Percentiles rank a stretch among this genome's conserved stretches.
phyloP scores from a whole-genome alignment of 768 basidiomycete species.

The Termitomyces sp. region DNA sequence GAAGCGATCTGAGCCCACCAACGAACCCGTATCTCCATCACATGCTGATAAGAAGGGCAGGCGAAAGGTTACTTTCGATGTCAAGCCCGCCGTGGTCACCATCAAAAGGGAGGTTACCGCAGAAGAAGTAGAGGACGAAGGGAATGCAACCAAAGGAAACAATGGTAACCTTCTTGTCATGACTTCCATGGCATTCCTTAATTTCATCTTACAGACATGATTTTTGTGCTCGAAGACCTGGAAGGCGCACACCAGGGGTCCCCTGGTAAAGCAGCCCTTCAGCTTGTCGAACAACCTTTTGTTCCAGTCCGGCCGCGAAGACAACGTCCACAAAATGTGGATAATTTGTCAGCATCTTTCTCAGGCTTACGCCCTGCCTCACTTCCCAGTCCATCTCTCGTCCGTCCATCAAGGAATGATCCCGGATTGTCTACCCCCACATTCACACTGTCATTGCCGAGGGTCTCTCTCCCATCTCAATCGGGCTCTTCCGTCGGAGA shows the following conservation, averaged over 20 bases:
- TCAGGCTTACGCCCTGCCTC: constrained; percentile 60
- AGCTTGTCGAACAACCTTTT: constrained; percentile 35
- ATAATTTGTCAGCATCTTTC: constrained; percentile 50
- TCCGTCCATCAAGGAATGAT: constrained; percentile 38
- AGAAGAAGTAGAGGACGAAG: constrained; percentile 25
- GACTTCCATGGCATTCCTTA: background rate
- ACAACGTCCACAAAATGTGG: constrained; percentile 24
- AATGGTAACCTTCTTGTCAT: constrained; percentile 36
- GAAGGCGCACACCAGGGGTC: constrained; percentile 41
- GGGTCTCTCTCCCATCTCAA: constrained; percentile 10
- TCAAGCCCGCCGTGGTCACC: constrained; percentile 49
- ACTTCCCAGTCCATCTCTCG: constrained; percentile 59
- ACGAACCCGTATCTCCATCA: constrained; percentile 12
- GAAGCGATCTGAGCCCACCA: background rate
- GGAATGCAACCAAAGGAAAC: constrained; percentile 21
- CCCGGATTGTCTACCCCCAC: constrained; percentile 31
- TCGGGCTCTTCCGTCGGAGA: background rate
- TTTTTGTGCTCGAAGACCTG: constrained; percentile 68
- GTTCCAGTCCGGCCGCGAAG: constrained; percentile 25
- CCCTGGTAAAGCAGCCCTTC: constrained; percentile 26
- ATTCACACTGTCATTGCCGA: constrained; percentile 26
- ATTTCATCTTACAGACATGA: constrained; percentile 38
- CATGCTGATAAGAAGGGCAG: constrained; percentile 42
- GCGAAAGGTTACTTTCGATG: constrained; percentile 70
- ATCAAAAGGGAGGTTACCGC: constrained; percentile 32